These are phyloP conservation scores for Acephala macrosclerotiorum DNA, from an alignment of 2,329 filamentous ascomycete genomes.

Conservation along the genomic window DNA sequence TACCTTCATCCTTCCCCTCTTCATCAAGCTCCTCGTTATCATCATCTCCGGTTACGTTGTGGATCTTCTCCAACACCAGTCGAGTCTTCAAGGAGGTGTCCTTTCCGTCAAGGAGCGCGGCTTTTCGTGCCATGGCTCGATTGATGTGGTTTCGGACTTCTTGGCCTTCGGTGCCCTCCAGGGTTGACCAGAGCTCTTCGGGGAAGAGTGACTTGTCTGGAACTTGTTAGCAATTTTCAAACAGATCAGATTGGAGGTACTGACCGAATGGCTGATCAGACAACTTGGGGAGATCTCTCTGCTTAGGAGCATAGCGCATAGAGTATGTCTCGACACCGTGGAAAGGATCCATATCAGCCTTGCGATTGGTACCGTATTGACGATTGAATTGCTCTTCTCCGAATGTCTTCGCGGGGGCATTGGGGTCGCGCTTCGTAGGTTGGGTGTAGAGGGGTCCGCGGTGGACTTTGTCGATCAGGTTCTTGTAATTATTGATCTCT, in stretches of 20 bases:
- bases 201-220: slow-evolving; percentile 65
- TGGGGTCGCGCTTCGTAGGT: slow-evolving; percentile 42
- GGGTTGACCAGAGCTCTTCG: slow-evolving; percentile 60
- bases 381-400: slow-evolving; percentile 48
- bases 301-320: slow-evolving; percentile 63
- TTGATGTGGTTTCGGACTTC: slow-evolving; percentile 35
- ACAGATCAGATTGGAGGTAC: slow-evolving; percentile 22
- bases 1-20: slow-evolving; percentile 45
- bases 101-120: slow-evolving; percentile 38
- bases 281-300: slow-evolving; percentile 60
- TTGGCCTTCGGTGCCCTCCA: slow-evolving; percentile 50
- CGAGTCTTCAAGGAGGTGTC: slow-evolving; percentile 43
- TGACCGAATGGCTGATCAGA: slow-evolving; percentile 61
- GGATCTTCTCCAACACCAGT: slow-evolving; percentile 40
- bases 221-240: slow-evolving; percentile 18
- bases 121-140: slow-evolving; percentile 42
- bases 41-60: slow-evolving; percentile 47
- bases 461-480: slow-evolving; percentile 61
- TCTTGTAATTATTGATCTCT: slow-evolving; percentile 57
- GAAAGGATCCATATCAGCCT: slow-evolving; percentile 65
- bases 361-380: slow-evolving; percentile 40
- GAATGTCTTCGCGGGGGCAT: slow-evolving; percentile 50
- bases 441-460: slow-evolving; percentile 63
- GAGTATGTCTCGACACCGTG: slow-evolving; percentile 67
- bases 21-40: slow-evolving; percentile 50